A percentile compares a stretch with the other conserved stretches of the same genome.
phyloP scores from a whole-genome alignment of 192 early-diverging fungal species.

The Haplosporangium gracile region DNA sequence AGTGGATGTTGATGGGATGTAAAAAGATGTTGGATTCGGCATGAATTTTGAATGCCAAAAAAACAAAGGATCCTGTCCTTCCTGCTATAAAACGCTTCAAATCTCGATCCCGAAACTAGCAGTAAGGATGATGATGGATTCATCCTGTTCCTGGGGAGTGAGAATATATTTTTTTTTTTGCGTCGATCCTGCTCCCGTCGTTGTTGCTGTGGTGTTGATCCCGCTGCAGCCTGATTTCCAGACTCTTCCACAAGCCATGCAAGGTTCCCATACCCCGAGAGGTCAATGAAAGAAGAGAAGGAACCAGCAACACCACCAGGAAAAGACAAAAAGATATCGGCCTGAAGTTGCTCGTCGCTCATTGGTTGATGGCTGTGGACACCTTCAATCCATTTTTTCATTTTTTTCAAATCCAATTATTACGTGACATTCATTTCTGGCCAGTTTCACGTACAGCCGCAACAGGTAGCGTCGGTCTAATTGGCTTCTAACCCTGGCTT shows the following conservation, averaged over 20 bases:
- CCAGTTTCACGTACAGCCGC: not conserved
- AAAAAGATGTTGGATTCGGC: not conserved
- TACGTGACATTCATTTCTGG: not conserved
- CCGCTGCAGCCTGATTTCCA: not conserved
- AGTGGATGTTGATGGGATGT: not conserved
- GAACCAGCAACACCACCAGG: constrained; percentile 19
- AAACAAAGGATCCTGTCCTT: not conserved
- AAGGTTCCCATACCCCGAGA: constrained; percentile 31
- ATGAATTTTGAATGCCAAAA: not conserved
- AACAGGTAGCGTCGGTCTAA: not conserved
- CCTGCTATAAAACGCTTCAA: not conserved
- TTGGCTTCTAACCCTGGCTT: not conserved
- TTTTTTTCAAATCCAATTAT: constrained; percentile 8
- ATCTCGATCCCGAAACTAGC: not conserved
- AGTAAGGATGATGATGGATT: constrained; percentile 31
- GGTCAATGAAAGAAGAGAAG: constrained; percentile 56
- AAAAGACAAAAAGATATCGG: not conserved
- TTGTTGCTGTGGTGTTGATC: not conserved
- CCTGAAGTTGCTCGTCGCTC: not conserved
- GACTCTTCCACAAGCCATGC: too few species aligned
- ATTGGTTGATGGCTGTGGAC: constrained; percentile 10
- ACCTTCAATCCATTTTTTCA: not conserved
- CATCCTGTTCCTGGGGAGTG: not conserved
- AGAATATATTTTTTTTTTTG: too few species aligned
- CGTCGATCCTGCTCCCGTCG: not conserved